A percentile compares a stretch with the other conserved stretches of the same genome.
Evolutionary conservation across 352 stramenopile genomes (phyloP).

Genomic region (Phytophthora europaea): DNA sequence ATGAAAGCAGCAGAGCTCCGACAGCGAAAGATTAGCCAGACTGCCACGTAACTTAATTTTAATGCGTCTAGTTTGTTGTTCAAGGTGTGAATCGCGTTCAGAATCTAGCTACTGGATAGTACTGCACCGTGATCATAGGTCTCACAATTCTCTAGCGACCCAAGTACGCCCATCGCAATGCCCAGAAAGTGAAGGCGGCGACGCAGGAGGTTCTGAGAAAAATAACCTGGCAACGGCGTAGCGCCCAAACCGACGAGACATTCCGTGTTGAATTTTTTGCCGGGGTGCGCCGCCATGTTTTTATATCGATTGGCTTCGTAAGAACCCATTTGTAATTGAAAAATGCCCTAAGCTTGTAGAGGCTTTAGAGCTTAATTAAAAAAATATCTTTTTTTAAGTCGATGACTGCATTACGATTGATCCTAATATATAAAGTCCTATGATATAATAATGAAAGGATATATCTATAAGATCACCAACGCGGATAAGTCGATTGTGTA

Average conservation of each 20-base stretch:
- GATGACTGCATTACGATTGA: no score
- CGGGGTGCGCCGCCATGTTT: slow-evolving; percentile 16
- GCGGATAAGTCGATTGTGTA: background rate
- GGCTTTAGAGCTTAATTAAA: no score
- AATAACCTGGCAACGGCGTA: slow-evolving; percentile 48
- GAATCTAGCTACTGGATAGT: background rate
- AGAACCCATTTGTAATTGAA: no score
- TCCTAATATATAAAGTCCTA: no score
- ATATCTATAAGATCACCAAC: slow-evolving; percentile 8
- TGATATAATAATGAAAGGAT: no score
- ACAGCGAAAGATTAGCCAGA: slow-evolving; percentile 10
- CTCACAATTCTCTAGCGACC: slow-evolving; percentile 43
- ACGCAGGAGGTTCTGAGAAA: slow-evolving; percentile 47
- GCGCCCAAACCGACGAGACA: slow-evolving; percentile 60
- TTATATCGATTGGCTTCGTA: no score
- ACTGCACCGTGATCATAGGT: slow-evolving; percentile 16
- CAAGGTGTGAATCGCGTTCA: background rate
- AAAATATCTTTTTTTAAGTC: no score
- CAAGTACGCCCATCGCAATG: slow-evolving; percentile 38
- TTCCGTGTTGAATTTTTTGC: slow-evolving; percentile 44
- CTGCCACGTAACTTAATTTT: slow-evolving; percentile 13
- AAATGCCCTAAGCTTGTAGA: no score
- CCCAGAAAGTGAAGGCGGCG: slow-evolving; percentile 55
- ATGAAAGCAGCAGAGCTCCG: slow-evolving; percentile 16
- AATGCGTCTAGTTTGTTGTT: slow-evolving; percentile 1